Evolutionary conservation across 768 basidiomycete species (phyloP).

Genomic region (Cantharellus cinnabarinus): DNA sequence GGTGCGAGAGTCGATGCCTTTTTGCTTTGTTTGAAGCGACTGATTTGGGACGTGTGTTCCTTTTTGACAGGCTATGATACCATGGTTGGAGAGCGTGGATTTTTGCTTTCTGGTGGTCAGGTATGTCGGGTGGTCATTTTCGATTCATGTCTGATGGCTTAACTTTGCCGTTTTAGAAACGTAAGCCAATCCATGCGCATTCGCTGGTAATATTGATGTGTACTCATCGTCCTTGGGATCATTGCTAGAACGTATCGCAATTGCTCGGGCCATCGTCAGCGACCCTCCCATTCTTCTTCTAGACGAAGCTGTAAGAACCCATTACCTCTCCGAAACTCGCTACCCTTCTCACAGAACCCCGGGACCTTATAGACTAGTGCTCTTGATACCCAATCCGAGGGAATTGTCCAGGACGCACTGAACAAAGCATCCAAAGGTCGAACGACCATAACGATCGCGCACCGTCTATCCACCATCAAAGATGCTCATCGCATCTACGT

Average conservation of each 20-base stretch:
- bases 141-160: neutral
- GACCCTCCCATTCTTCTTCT: slow-evolving; percentile 48
- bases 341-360: neutral
- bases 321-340: neutral
- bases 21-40: neutral
- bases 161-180: neutral
- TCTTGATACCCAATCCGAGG: slow-evolving; percentile 69
- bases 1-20: slow-evolving; percentile 4
- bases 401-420: slow-evolving; percentile 75
- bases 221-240: neutral
- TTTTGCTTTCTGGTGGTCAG: slow-evolving; percentile 25
- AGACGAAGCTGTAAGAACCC: slow-evolving; percentile 38
- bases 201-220: neutral
- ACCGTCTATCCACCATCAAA: slow-evolving; percentile 18
- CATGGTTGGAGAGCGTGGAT: slow-evolving; percentile 24
- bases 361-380: slow-evolving; percentile 35
- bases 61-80: slow-evolving; percentile 20
- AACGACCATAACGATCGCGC: slow-evolving; percentile 25
- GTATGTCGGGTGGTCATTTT: slow-evolving; percentile 11
- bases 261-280: slow-evolving; percentile 22
- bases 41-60: neutral
- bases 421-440: slow-evolving; percentile 31
- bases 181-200: neutral
- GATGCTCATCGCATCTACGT: slow-evolving; percentile 23
- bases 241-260: slow-evolving; percentile 22